Base-by-base conservation (phyloP, 176 grass and related monocot species). In the Lolium rigidum region DNA sequence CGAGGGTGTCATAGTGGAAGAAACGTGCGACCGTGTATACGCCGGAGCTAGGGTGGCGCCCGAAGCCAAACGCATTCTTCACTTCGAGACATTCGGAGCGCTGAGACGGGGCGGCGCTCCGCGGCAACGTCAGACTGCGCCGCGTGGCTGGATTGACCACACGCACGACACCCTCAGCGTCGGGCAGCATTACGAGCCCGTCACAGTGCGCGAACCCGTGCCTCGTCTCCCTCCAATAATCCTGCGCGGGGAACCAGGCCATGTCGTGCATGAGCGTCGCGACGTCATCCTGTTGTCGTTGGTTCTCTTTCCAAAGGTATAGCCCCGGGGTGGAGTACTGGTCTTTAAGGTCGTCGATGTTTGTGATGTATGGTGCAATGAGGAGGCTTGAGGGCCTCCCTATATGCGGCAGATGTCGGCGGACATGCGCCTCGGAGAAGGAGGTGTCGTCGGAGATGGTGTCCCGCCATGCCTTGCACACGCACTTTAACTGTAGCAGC, bases 381-480 rank as follows among this genome's bases (percentile, higher is more conserved):
- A 64, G 61, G 18, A 64, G 24, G 61, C 24, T 64, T 4, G 20
- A 11, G 25, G 22, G 61, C 21, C 12, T 25, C 24, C 7, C 12
- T 5, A 15, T 6, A 15, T 35, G 12, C 12, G 2, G 62, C 0
- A 15, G 62, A 65, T 15, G 62, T 2, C 5, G 62, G 62, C 12
- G 13, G 24, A 13, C 43, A 46, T 81, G 79, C 46, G 79, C 61
- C 16, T 28, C 9, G 10, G 48, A 26, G 44, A 81, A 38, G 10
- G 62, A 66, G 5, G 62, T 43, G 62, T 66, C 78, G 16, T 0
- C 4, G 24, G 61, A 81, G 79, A 81, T 51, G 79, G 10, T 50
- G 79, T 5, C 3, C 44, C 61, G 79, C 46, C 79, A 81, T 15
- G 79, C 78, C 61, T 80, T 80, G 78, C 78, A 66, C 7, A 80